Evolutionary conservation across 2,329 filamentous ascomycete genomes (phyloP).

Genomic region (Alternaria conjuncta): DNA sequence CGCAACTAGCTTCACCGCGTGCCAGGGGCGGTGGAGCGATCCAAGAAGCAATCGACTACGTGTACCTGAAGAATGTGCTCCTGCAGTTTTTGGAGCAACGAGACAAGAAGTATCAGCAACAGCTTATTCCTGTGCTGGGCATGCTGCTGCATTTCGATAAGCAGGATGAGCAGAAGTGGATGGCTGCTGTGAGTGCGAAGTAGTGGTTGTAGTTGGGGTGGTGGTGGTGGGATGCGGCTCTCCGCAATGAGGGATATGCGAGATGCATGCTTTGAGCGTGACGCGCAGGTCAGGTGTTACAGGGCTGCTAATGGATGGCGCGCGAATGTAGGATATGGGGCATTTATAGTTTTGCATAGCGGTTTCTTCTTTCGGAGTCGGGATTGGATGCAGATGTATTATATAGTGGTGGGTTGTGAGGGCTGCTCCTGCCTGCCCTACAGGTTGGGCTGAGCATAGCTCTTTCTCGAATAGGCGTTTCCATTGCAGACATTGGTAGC

Average conservation of each 20-base stretch:
- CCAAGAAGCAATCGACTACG: conserved; percentile 59
- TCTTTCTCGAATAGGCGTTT: not conserved
- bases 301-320: not conserved
- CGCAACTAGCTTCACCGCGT: conserved; percentile 56
- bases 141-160: conserved; percentile 79
- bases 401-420: conserved; percentile 1
- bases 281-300: conserved; percentile 2
- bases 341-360: conserved; percentile 10
- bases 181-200: conserved; percentile 69
- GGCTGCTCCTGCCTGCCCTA: not conserved
- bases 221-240: conserved; percentile 13
- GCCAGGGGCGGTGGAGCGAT: conserved; percentile 46
- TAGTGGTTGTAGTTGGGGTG: not conserved
- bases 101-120: conserved; percentile 75
- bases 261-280: conserved; percentile 7
- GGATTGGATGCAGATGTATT: not conserved
- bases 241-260: conserved; percentile 14
- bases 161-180: conserved; percentile 86
- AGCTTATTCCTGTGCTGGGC: conserved; percentile 78
- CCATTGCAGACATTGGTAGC: too few species aligned
- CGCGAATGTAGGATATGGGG: not conserved
- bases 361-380: conserved; percentile 3
- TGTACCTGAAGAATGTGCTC: conserved; percentile 81
- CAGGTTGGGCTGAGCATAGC: not conserved
- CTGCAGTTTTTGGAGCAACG: conserved; percentile 82